phyloP scores from a whole-genome alignment of 2,329 filamentous ascomycete species.

The Talaromyces sp. region DNA sequence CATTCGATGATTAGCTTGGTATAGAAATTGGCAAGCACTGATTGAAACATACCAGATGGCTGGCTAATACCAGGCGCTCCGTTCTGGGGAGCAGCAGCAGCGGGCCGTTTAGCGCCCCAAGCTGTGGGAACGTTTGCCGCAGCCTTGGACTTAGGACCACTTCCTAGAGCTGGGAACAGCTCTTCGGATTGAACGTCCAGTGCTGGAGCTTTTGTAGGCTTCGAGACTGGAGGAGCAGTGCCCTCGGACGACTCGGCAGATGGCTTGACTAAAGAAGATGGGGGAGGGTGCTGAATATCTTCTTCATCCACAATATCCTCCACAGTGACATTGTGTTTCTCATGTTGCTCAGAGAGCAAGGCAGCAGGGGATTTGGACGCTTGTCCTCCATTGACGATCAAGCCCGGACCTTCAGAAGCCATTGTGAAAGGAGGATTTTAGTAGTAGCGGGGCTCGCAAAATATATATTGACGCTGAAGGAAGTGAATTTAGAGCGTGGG shows the following conservation, averaged over 20 bases:
- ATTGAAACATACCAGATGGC: constrained; percentile 46
- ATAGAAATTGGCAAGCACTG: background rate
- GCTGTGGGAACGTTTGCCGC: constrained; percentile 63
- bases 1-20: constrained; percentile 30
- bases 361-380: constrained; percentile 51
- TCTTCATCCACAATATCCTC: constrained; percentile 84
- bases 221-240: constrained; percentile 30
- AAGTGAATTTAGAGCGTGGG: background rate
- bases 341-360: constrained; percentile 55
- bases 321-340: constrained; percentile 64
- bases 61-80: constrained; percentile 56
- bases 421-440: constrained; percentile 26
- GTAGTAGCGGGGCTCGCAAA: background rate
- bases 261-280: constrained; percentile 41
- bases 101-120: constrained; percentile 68
- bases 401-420: constrained; percentile 34
- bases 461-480: constrained; percentile 1
- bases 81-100: constrained; percentile 43
- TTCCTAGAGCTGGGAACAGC: constrained; percentile 87
- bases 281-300: constrained; percentile 59
- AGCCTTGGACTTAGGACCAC: constrained; percentile 62
- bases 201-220: constrained; percentile 41
- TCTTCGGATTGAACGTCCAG: constrained; percentile 87
- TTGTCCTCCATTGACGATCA: constrained; percentile 34
- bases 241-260: constrained; percentile 20